Evolutionary conservation across 2,329 filamentous ascomycete genomes (phyloP), one percentile per base, ranked within the genome.

Genomic region (Pseudopyricularia javanii): DNA sequence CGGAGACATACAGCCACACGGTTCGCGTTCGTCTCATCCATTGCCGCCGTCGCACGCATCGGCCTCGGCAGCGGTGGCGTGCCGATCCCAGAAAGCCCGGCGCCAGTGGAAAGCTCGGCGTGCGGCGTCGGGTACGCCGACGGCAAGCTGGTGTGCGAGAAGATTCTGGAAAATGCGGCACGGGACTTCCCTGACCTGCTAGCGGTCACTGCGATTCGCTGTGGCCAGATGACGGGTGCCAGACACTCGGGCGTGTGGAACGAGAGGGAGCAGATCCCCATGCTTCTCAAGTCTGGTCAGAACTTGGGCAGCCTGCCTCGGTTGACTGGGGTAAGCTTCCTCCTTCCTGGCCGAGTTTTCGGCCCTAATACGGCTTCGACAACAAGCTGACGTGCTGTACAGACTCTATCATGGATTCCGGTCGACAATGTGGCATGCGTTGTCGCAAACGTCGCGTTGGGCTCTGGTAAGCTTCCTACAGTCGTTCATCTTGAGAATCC

Each of bases 211-310:
- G 61, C 60, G 0, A 69, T 74, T 0, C 68, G 77, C 0, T 63
- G 71, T 0, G 78, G 74, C 0, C 78, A 82, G 59, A 74, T 82
- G 34, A 66, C 76, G 1, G 78, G 78, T 0, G 74, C 70, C 0
- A 69, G 58, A 4, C 65, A 53, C 0, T 76, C 64, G 53, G 77
- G 76, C 0, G 73, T 72, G 57, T 82, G 77, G 78, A 81, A 80
- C 56, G 48, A 50, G 24, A 64, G 65, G 20, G 76, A 80, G 58
- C 74, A 79, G 57, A 60, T 79, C 9, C 57, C 65, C 0, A 75
- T 75, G 56, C 53, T 80, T 32, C 57, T 77, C 51, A 77, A 76
- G 60, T 74, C 70, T 0, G 69, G 70, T 0, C 73, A 78, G 58
- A 71, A 68, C 0, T 55, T 78, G 0, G 60, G 62, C 0, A 63